Percentiles rank a stretch among this genome's conserved stretches.
Evolutionary conservation across 192 early-diverging fungal genomes (phyloP).

Genomic region (Rhizophagus prolifer): DNA sequence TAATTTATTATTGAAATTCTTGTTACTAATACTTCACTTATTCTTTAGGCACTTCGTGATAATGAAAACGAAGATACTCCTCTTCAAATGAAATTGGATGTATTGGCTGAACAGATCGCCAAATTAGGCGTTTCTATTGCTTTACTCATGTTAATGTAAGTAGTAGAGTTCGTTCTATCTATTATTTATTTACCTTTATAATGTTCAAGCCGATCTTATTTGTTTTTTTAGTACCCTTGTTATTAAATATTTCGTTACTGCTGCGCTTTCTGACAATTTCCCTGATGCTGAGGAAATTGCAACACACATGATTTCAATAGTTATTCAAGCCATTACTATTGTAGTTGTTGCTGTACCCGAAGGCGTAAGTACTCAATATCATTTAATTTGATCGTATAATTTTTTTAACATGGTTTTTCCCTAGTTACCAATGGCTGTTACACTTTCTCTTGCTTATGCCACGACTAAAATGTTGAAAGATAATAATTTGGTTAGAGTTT

Average conservation of each 20-base stretch:
- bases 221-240: slow-evolving; percentile 43
- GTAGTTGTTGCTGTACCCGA: slow-evolving; percentile 85
- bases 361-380: slow-evolving; percentile 42
- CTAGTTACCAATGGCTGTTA: slow-evolving; percentile 78
- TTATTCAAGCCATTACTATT: slow-evolving; percentile 81
- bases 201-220: slow-evolving; percentile 5
- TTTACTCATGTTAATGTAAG: slow-evolving; percentile 73
- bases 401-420: neutral
- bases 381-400: neutral
- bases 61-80: slow-evolving; percentile 79
- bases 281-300: slow-evolving; percentile 56
- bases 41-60: slow-evolving; percentile 59
- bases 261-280: slow-evolving; percentile 55
- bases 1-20: neutral
- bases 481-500: slow-evolving; percentile 77
- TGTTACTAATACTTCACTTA: neutral
- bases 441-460: slow-evolving; percentile 80
- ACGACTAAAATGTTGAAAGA: slow-evolving; percentile 81
- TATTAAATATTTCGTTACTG: slow-evolving; percentile 62
- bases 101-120: slow-evolving; percentile 90
- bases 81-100: slow-evolving; percentile 88
- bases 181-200: slow-evolving; percentile 40
- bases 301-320: slow-evolving; percentile 62
- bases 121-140: slow-evolving; percentile 87
- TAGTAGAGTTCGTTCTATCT: neutral